These are phyloP conservation scores for Cladosporium sp. DNA, from an alignment of 2,329 filamentous ascomycete species.

Conservation along the genomic window DNA sequence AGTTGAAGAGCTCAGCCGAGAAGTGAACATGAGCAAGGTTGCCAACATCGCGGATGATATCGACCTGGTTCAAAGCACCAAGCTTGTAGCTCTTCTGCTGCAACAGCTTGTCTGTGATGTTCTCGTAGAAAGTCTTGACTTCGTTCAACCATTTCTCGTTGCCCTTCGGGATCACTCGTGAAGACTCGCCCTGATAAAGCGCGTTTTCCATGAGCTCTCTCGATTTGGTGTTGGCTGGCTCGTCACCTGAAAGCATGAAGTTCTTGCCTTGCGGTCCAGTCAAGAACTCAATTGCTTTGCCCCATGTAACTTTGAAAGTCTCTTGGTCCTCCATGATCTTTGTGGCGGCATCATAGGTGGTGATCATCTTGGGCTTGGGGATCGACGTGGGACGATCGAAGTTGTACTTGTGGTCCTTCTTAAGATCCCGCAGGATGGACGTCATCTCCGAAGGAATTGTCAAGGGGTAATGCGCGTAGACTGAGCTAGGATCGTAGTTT, in stretches of 20 bases:
- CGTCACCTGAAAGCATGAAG: constrained; percentile 52
- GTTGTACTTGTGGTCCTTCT: constrained; percentile 45
- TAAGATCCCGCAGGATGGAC: constrained; percentile 44
- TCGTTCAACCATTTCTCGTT: constrained; percentile 47
- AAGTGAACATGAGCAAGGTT: constrained; percentile 58
- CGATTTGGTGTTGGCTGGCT: constrained; percentile 42
- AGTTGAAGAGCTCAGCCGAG: constrained; percentile 54
- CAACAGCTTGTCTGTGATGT: constrained; percentile 48
- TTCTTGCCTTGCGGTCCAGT: constrained; percentile 46
- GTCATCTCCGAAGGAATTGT: constrained; percentile 50
- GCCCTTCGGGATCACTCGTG: constrained; percentile 27
- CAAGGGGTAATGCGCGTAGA: constrained; percentile 53
- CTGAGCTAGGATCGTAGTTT: constrained; percentile 49
- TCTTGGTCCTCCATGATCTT: constrained; percentile 45
- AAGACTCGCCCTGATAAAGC: constrained; percentile 41
- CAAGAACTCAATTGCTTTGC: constrained; percentile 47
- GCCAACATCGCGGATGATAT: constrained; percentile 52
- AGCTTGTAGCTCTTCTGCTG: constrained; percentile 49
- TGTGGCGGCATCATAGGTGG: constrained; percentile 47
- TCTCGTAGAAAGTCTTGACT: constrained; percentile 50
- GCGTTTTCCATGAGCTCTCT: constrained; percentile 45
- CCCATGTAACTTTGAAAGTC: constrained; percentile 50
- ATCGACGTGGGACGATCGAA: constrained; percentile 33
- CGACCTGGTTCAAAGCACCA: constrained; percentile 47
- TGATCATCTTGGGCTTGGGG: constrained; percentile 43